A percentile compares a stretch with the other conserved stretches of the same genome.
These are phyloP conservation scores for Hysterangium stoloniferum DNA, from an alignment of 768 basidiomycete species.

Conservation along the genomic window DNA sequence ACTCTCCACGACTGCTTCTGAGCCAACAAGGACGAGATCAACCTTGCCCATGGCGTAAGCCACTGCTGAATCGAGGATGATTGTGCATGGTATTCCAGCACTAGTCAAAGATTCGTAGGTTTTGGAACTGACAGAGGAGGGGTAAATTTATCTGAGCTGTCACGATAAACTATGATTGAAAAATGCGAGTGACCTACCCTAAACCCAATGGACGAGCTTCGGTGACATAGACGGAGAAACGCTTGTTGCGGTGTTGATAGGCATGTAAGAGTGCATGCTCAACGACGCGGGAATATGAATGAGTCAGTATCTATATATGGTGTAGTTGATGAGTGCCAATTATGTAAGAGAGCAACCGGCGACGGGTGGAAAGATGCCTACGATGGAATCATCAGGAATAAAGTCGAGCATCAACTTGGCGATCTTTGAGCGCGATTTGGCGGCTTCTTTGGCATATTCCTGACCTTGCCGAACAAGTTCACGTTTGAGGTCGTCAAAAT, in stretches of 20 bases:
- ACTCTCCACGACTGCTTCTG: slow-evolving; percentile 96
- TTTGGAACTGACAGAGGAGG: slow-evolving; percentile 58
- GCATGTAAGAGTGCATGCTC: slow-evolving; percentile 88
- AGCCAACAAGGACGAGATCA: slow-evolving; percentile 92
- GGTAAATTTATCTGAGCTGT: background rate
- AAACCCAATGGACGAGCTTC: slow-evolving; percentile 87
- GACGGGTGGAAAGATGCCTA: slow-evolving; percentile 32
- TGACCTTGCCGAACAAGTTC: slow-evolving; percentile 78
- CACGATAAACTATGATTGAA: background rate
- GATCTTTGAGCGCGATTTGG: slow-evolving; percentile 84
- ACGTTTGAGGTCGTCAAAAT: slow-evolving; percentile 74
- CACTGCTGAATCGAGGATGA: slow-evolving; percentile 93
- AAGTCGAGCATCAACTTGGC: slow-evolving; percentile 84
- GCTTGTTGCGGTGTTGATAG: slow-evolving; percentile 66
- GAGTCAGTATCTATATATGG: slow-evolving; percentile 75
- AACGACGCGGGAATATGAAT: slow-evolving; percentile 94
- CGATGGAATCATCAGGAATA: slow-evolving; percentile 91
- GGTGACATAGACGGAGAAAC: slow-evolving; percentile 96
- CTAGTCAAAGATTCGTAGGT: slow-evolving; percentile 83
- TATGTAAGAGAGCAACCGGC: no score
- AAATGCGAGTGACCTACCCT: slow-evolving; percentile 44
- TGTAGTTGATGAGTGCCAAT: background rate
- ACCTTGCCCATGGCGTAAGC: slow-evolving; percentile 97
- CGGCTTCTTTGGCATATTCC: slow-evolving; percentile 67
- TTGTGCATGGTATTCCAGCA: slow-evolving; percentile 89